Evolutionary conservation across 2,329 filamentous ascomycete species (phyloP).

Genomic region (Claviceps arundinis): DNA sequence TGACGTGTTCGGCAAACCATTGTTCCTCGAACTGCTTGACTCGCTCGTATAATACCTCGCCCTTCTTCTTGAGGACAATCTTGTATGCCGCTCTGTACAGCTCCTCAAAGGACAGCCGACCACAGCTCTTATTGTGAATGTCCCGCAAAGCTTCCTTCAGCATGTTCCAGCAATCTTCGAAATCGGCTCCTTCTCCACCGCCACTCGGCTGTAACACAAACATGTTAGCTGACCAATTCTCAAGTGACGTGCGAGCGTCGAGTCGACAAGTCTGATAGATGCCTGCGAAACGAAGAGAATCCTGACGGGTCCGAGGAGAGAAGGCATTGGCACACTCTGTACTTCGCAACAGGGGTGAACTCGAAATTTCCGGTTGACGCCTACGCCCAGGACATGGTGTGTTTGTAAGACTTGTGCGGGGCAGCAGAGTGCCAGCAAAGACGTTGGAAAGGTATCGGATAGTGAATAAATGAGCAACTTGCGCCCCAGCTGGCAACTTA

Average conservation of each 20-base stretch:
- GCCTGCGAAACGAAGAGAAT: neutral
- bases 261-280: neutral
- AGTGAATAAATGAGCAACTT: neutral
- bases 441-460: neutral
- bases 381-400: neutral
- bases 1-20: slow-evolving; percentile 67
- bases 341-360: neutral
- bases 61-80: slow-evolving; percentile 80
- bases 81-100: slow-evolving; percentile 91
- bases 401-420: neutral
- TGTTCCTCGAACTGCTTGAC: slow-evolving; percentile 70
- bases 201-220: slow-evolving; percentile 17
- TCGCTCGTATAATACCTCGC: slow-evolving; percentile 64
- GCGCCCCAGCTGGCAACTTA: slow-evolving; percentile 16
- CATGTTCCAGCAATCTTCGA: slow-evolving; percentile 72
- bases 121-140: slow-evolving; percentile 88
- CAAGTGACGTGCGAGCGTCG: neutral
- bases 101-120: slow-evolving; percentile 82
- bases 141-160: slow-evolving; percentile 67
- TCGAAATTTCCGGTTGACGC: neutral
- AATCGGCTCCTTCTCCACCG: slow-evolving; percentile 53
- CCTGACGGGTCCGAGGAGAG: neutral
- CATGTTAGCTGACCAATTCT: slow-evolving; percentile 11
- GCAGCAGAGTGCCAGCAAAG: neutral
- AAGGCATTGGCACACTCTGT: neutral